phyloP scores from a whole-genome alignment of 2,329 filamentous ascomycete species.

The Ophiostoma quercus region DNA sequence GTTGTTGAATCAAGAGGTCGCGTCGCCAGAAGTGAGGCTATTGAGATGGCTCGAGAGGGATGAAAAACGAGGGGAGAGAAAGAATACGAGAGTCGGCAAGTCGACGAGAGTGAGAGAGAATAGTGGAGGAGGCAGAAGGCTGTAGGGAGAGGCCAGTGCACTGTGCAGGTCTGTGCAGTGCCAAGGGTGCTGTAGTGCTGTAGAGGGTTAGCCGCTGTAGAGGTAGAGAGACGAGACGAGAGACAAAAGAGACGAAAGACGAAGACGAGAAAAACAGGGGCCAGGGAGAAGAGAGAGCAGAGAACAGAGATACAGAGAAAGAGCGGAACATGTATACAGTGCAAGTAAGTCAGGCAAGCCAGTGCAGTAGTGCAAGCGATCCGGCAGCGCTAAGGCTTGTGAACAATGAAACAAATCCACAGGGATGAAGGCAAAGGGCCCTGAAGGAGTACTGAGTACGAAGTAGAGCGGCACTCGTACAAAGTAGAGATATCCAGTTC shows the following conservation, averaged over 20 bases:
- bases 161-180: slow-evolving; percentile 8
- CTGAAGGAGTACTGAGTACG: not conserved
- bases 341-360: not conserved
- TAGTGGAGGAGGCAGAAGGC: slow-evolving; percentile 17
- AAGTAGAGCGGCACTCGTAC: no score
- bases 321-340: not conserved
- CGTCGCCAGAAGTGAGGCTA: slow-evolving; percentile 10
- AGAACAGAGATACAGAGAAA: not conserved
- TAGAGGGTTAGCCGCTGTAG: not conserved
- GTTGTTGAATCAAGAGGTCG: not conserved
- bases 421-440: not conserved
- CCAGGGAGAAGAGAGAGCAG: not conserved
- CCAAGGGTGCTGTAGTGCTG: not conserved
- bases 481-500: no score
- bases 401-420: slow-evolving; percentile 2
- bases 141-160: not conserved
- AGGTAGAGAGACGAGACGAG: not conserved
- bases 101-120: slow-evolving; percentile 9
- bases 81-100: not conserved
- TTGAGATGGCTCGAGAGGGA: slow-evolving; percentile 10
- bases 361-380: not conserved
- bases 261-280: not conserved
- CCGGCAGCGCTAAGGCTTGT: not conserved
- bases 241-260: not conserved
- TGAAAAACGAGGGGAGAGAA: slow-evolving; percentile 14